Percentiles rank a stretch among this genome's conserved stretches.
phyloP scores from a whole-genome alignment of 345 rosid species.

The Hypericum androsaemum region DNA sequence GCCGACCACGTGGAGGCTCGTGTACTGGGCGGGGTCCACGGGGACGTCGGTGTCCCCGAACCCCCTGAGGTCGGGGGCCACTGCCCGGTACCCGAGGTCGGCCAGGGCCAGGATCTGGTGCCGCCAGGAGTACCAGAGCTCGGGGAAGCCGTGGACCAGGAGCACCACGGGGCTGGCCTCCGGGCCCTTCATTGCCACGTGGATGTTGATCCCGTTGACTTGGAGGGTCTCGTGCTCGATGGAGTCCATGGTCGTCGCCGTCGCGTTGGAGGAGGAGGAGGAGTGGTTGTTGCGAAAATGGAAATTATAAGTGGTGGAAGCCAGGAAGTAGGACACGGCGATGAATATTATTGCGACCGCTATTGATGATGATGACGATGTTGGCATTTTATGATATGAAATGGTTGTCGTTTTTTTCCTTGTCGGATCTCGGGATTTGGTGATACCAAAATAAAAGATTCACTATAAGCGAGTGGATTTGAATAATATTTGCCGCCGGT shows the following conservation, averaged over 20 bases:
- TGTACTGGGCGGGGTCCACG: background rate
- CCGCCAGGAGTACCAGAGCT: conserved; percentile 4
- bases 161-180: background rate
- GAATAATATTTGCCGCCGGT: no score
- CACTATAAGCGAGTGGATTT: no score
- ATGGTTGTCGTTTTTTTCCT: no score
- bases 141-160: conserved; percentile 3
- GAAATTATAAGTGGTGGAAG: no score
- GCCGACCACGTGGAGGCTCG: conserved; percentile 31
- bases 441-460: no score
- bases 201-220: conserved; percentile 4
- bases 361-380: no score
- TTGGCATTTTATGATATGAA: no score
- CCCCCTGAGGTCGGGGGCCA: conserved; percentile 6
- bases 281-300: no score
- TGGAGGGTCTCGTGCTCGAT: background rate
- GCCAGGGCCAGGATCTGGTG: background rate
- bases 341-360: no score
- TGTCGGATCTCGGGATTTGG: no score
- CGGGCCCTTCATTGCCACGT: background rate
- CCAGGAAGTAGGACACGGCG: no score
- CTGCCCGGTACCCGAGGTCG: background rate
- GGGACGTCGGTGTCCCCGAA: conserved; percentile 8
- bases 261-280: no score
- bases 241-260: background rate